These are phyloP conservation scores for Sporothrix dimorphospora DNA, from an alignment of 2,329 filamentous ascomycete genomes.

Conservation along the genomic window DNA sequence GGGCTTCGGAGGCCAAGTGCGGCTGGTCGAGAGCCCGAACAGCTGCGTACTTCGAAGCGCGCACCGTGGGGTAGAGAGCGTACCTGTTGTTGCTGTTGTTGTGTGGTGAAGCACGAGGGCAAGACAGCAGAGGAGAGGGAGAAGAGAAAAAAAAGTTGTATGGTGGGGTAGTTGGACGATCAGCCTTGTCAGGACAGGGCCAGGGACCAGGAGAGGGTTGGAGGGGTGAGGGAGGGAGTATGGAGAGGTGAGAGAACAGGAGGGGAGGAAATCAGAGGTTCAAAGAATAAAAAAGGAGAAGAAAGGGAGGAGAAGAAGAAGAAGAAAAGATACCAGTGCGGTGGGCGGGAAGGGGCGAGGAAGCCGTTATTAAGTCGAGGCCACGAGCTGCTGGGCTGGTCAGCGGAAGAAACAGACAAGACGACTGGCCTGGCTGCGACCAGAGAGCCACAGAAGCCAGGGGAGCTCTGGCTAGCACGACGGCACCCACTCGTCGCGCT, in stretches of 20 bases:
- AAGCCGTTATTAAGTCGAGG: slow-evolving; percentile 30
- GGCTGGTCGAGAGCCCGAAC: not conserved
- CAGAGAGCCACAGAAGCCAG: slow-evolving; percentile 4
- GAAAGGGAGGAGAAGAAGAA: slow-evolving; percentile 15
- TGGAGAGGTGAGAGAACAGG: not conserved
- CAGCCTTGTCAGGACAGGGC: slow-evolving; percentile 23
- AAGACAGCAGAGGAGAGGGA: not conserved
- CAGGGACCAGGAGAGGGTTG: not conserved
- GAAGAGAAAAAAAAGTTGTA: not conserved
- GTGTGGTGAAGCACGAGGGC: slow-evolving; percentile 21
- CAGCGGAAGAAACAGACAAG: slow-evolving; percentile 27
- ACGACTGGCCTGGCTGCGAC: slow-evolving; percentile 23
- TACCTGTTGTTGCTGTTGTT: not conserved
- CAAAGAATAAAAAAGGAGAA: not conserved
- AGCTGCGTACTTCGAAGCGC: not conserved
- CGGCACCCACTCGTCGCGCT: slow-evolving; percentile 26
- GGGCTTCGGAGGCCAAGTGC: not conserved
- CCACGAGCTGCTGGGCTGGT: slow-evolving; percentile 24
- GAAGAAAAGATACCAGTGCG: slow-evolving; percentile 26
- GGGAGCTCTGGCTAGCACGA: slow-evolving; percentile 29
- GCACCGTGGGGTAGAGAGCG: not conserved
- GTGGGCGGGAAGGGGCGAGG: slow-evolving; percentile 24
- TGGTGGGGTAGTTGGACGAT: slow-evolving; percentile 26
- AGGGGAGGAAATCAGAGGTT: slow-evolving; percentile 17
- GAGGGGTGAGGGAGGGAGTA: slow-evolving; percentile 17